Base-by-base conservation (phyloP, 371 early-diverging fungal genomes). In the Actinomortierella wolfii region DNA sequence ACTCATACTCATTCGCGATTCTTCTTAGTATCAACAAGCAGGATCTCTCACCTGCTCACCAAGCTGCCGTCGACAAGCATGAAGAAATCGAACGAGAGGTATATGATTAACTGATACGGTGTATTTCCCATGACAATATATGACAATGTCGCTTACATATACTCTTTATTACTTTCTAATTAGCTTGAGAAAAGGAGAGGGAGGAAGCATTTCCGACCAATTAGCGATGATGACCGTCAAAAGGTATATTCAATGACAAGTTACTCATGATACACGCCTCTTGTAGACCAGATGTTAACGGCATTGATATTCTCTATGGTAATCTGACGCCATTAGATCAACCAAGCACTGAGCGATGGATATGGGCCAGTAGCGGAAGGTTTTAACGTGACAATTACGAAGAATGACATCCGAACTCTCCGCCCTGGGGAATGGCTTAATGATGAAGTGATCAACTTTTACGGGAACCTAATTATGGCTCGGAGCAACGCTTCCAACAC, bases 391-490 rank as follows among this genome's bases (percentile, higher is more conserved):
- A 83, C 85, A 0, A 67, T 91, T 2, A 76, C 76, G 0, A 78
- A 79, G 11, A 77, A 70, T 29, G 95, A 95, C 54, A 80, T 96
- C 6, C 68, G 73, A 13, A 93, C 94, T 26, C 76, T 96, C 43
- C 56, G 73, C 13, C 85, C 83, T n/a, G 87, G 88, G 20, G 76
- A 82, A n/a, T 96, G 97, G 97, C 80, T 96, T 6, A 95, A 96
- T 64, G 97, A 96, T 64, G 95, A 95, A 68, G 91, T 86, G 54
- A 92, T 97, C 76, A 96, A 97, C 76, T 94, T 92, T 73, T 96
- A 95, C 69, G 88, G 91, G 68, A 81, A 86, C 45, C 68, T 97
- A 25, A 78, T 94, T 20, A 82, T 89, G 64, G 79, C 84, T 1
- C 86, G 97, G 11, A 71, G 59, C 50, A 71, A 71, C 18, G 76